Evolutionary conservation across 345 rosid genomes (phyloP).

Genomic region (Gossypium bickii): DNA sequence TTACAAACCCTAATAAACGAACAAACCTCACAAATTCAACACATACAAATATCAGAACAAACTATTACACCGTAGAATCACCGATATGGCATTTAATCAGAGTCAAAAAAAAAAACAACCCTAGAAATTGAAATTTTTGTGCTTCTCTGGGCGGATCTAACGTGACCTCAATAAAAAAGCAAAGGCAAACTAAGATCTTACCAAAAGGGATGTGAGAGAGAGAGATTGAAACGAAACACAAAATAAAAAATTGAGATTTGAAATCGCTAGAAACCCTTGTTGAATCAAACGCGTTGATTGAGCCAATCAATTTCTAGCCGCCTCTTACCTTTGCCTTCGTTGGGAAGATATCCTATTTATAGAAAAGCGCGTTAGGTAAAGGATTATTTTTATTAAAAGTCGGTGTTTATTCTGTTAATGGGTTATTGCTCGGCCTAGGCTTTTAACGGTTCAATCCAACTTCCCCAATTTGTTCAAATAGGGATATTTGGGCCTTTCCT

Average conservation of each 20-base stretch:
- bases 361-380: too few species aligned
- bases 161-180: neutral
- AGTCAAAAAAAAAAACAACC: neutral
- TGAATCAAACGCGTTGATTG: too few species aligned
- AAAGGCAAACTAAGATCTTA: conserved; percentile 12
- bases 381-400: too few species aligned
- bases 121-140: neutral
- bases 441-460: too few species aligned
- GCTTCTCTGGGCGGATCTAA: conserved; percentile 6
- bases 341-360: too few species aligned
- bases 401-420: too few species aligned
- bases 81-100: neutral
- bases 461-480: too few species aligned
- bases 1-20: neutral
- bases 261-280: too few species aligned
- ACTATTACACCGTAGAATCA: neutral
- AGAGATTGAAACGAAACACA: neutral
- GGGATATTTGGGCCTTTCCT: too few species aligned
- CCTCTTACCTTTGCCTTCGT: too few species aligned
- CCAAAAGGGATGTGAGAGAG: neutral
- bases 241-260: neutral
- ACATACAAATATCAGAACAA: neutral
- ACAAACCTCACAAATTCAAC: neutral
- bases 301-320: too few species aligned
- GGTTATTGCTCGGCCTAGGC: too few species aligned